Evolutionary conservation across 345 rosid genomes (phyloP).

Genomic region (Moricandia moricandioides): DNA sequence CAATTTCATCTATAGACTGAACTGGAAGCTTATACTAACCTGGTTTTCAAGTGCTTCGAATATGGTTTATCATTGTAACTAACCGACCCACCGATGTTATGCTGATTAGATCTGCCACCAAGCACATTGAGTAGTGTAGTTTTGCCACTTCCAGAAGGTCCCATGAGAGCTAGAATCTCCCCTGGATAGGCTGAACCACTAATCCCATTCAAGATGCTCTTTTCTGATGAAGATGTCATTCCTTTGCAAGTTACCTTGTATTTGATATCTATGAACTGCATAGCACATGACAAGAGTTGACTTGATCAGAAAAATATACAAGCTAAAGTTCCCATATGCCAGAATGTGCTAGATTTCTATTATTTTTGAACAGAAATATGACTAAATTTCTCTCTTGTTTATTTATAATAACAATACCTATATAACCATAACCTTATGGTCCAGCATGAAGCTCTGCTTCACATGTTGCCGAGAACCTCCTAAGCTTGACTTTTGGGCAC

Average conservation of each 20-base stretch:
- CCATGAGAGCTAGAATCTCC: slow-evolving; percentile 92
- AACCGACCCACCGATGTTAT: slow-evolving; percentile 53
- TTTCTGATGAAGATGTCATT: slow-evolving; percentile 50
- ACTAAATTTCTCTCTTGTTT: slow-evolving; percentile 15
- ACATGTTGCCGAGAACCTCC: slow-evolving; percentile 40
- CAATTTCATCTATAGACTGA: neutral
- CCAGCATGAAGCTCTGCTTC: slow-evolving; percentile 45
- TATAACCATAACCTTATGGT: slow-evolving; percentile 56
- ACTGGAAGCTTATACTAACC: slow-evolving; percentile 42
- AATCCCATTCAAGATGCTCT: slow-evolving; percentile 69
- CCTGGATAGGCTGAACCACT: slow-evolving; percentile 80
- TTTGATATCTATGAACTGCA: slow-evolving; percentile 79
- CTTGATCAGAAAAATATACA: slow-evolving; percentile 1
- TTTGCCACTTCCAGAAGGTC: slow-evolving; percentile 97
- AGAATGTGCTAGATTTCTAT: neutral
- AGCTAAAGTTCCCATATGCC: neutral
- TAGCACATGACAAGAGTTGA: neutral
- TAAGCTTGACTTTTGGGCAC: slow-evolving; percentile 37
- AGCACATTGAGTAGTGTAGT: slow-evolving; percentile 73
- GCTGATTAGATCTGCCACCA: slow-evolving; percentile 60
- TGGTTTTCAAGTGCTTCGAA: slow-evolving; percentile 78
- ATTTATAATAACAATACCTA: slow-evolving; percentile 12
- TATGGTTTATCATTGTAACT: slow-evolving; percentile 74
- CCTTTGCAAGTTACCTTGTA: slow-evolving; percentile 73
- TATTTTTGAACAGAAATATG: neutral